Percentiles rank a stretch among this genome's conserved stretches.
These are phyloP conservation scores for Cryptosporidium andersoni DNA, from an alignment of 169 alveolate genomes.

Conservation along the genomic window DNA sequence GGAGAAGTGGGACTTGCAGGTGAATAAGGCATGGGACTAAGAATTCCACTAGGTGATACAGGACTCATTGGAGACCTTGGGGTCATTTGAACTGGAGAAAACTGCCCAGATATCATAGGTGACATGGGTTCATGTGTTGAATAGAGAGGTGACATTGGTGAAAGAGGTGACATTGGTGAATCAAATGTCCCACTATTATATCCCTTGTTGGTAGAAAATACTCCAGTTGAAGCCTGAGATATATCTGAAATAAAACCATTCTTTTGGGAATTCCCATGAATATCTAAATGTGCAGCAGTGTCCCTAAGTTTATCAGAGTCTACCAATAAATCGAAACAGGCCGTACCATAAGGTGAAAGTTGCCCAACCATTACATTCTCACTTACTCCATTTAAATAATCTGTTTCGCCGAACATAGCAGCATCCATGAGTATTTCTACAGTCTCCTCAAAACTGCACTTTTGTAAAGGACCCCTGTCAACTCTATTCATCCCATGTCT, in stretches of 20 bases:
- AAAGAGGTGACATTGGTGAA: constrained; percentile 74
- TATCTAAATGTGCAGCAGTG: constrained; percentile 85
- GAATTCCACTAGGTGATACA: constrained; percentile 86
- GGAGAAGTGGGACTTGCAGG: constrained; percentile 88
- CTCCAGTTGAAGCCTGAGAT: constrained; percentile 76
- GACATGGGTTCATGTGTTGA: constrained; percentile 70
- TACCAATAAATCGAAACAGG: constrained; percentile 89
- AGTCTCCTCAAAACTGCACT: constrained; percentile 98
- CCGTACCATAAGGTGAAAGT: constrained; percentile 92
- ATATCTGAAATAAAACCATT: constrained; percentile 82
- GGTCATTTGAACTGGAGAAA: constrained; percentile 71
- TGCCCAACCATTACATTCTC: constrained; percentile 96
- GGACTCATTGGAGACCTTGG: constrained; percentile 73
- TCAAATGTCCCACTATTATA: constrained; percentile 65
- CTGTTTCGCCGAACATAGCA: constrained; percentile 96
- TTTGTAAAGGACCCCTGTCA: constrained; percentile 97
- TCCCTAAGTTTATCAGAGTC: constrained; percentile 89
- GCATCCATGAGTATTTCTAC: constrained; percentile 99
- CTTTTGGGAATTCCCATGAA: constrained; percentile 79
- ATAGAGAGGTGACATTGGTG: constrained; percentile 75
- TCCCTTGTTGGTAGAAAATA: background rate
- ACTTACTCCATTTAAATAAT: constrained; percentile 89
- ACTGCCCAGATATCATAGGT: constrained; percentile 67
- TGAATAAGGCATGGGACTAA: constrained; percentile 86
- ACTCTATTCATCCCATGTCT: constrained; percentile 99